Conservation (phyloP, 352 stramenopile species). For the Phytophthora multivora region DNA sequence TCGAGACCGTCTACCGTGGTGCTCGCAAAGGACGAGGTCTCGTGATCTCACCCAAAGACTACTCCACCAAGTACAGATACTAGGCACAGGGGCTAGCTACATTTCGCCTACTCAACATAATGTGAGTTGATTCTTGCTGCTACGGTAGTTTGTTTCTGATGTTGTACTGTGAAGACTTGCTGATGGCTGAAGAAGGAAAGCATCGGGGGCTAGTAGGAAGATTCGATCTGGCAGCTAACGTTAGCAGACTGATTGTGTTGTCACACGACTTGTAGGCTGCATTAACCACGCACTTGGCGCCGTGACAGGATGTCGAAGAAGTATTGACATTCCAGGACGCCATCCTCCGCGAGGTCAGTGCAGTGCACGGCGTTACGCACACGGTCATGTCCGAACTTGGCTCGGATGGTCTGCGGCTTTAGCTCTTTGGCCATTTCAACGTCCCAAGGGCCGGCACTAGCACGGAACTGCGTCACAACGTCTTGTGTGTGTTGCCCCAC, state of each 20-base stretch:
- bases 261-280: no score
- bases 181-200: constrained; percentile 14
- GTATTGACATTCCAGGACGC: constrained; percentile 90
- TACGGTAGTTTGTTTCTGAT: constrained; percentile 18
- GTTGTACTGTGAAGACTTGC: not conserved
- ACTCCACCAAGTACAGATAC: constrained; percentile 99
- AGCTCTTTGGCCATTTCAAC: constrained; percentile 94
- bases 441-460: constrained; percentile 90
- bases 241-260: no score
- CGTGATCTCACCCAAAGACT: constrained; percentile 99
- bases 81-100: constrained; percentile 42
- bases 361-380: constrained; percentile 93
- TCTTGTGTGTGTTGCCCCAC: constrained; percentile 56
- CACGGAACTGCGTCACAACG: constrained; percentile 76
- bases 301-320: constrained; percentile 94
- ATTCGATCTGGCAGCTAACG: not conserved
- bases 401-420: constrained; percentile 87
- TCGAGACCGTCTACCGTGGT: constrained; percentile 98
- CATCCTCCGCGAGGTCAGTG: constrained; percentile 93
- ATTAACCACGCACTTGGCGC: constrained; percentile 43
- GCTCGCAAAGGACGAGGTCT: constrained; percentile 97
- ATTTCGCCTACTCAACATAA: not conserved
- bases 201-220: not conserved
- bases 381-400: constrained; percentile 86
- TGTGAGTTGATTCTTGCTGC: not conserved